Evolutionary conservation across 495 filamentous ascomycete species (phyloP), one percentile per base, ranked within the genome.

Genomic region (Glarea lozoyensis): DNA sequence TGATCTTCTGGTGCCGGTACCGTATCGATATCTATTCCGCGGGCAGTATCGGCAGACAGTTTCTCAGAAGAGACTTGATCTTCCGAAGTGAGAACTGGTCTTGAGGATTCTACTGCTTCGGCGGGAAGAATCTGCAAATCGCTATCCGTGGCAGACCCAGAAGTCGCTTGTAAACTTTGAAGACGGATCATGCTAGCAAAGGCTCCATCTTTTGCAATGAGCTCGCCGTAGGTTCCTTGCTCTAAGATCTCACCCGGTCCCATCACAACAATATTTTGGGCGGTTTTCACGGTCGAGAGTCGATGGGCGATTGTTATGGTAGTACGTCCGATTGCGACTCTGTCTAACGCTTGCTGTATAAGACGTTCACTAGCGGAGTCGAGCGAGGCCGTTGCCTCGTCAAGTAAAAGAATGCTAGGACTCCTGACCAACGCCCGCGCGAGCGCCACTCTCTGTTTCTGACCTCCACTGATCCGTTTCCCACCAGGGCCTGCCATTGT

Each of bases 251-350:
- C 51, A 2, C 74, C 75, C 35, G 69, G 62, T 30, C 68, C 62
- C 70, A 78, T 70, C 9, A 78, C 74, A 15, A 77, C 64, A 44
- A 77, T 79, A 56, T 94, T 97, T 57, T 95, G 81, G 0, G 89
- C 90, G 43, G 81, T 75, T 61, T 82, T 89, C 66, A 98, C 94
- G 22, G 92, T 98, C 0, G 86, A 92, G 19, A 98, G 68, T 37
- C 92, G 79, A 60, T 98, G 92, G 20, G 92, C 93, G 56, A 98
- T 96, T 7, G 90, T 82, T 54, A 97, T 93, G 9, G 90, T 97
- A 1, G 92, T 98, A 17, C 92, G 77, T 10, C 89, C 90, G 48
- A 82, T 72, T 10, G 88, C 76, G 27, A 87, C 92, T 34, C 72
- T 80, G 52, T 95, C 88, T 17, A 98, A 71, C 12, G 92, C 92